phyloP scores from a whole-genome alignment of 208 protist species.

The Novymonas esmeraldas region DNA sequence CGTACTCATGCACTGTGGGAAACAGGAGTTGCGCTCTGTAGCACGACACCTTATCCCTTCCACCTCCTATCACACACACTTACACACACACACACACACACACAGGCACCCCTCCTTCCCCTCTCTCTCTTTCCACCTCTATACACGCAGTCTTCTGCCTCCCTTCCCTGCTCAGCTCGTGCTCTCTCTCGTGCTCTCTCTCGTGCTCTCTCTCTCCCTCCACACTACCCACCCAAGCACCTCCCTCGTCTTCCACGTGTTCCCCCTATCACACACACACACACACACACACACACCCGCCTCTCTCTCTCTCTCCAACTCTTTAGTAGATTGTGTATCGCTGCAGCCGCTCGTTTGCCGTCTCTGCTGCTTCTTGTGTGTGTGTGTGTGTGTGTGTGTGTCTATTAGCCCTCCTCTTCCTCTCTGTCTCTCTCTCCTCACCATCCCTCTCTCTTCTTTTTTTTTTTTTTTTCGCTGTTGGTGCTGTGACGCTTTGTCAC shows the following conservation, averaged over 20 bases:
- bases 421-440: background rate
- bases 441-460: background rate
- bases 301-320: background rate
- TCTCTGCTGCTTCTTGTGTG: background rate
- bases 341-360: background rate
- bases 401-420: background rate
- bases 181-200: no score
- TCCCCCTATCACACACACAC: background rate
- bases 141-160: background rate
- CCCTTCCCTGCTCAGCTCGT: no score
- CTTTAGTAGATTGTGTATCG: background rate
- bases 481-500: background rate
- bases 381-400: constrained; percentile 1
- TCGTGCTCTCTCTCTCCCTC: background rate
- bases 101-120: background rate
- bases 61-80: background rate
- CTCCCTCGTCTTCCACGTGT: background rate
- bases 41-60: background rate
- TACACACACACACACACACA: background rate
- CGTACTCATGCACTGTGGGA: no score
- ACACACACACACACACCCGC: background rate
- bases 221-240: background rate
- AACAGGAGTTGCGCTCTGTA: background rate
- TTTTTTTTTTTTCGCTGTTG: background rate
- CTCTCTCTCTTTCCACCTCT: background rate